Evolutionary conservation across 2,329 filamentous ascomycete species (phyloP).

Genomic region (Verticillium tricorpus): DNA sequence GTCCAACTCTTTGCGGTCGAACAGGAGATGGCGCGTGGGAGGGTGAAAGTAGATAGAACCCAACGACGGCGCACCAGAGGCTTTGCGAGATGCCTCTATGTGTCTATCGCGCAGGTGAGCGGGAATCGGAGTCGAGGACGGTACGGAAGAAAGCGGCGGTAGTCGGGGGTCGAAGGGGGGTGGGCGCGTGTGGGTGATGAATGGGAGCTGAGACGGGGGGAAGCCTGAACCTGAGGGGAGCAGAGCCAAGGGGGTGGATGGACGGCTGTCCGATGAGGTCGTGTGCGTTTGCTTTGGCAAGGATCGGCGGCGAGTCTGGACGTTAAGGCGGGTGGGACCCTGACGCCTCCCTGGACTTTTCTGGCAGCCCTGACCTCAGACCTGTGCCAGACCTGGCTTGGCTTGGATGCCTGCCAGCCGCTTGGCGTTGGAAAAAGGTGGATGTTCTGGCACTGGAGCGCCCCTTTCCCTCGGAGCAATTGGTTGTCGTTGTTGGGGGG

Average conservation of each 20-base stretch:
- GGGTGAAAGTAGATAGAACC: not conserved
- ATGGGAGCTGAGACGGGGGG: not conserved
- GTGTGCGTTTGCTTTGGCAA: slow-evolving; percentile 11
- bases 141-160: not conserved
- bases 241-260: slow-evolving; percentile 3
- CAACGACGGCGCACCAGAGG: not conserved
- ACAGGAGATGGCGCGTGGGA: not conserved
- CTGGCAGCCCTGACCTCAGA: slow-evolving; percentile 11
- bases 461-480: not conserved
- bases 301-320: slow-evolving; percentile 8
- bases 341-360: not conserved
- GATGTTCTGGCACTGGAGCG: not conserved
- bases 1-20: not conserved
- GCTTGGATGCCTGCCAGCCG: not conserved
- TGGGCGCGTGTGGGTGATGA: not conserved
- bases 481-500: not conserved
- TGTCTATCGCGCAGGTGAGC: not conserved
- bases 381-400: slow-evolving; percentile 8
- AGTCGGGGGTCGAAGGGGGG: not conserved
- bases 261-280: slow-evolving; percentile 13
- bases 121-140: not conserved
- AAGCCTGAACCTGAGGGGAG: not conserved
- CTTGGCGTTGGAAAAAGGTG: not conserved
- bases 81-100: not conserved
- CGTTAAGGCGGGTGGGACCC: slow-evolving; percentile 1